Evolutionary conservation across 2,329 filamentous ascomycete species (phyloP).

Genomic region (Tricladium varicosporioides): DNA sequence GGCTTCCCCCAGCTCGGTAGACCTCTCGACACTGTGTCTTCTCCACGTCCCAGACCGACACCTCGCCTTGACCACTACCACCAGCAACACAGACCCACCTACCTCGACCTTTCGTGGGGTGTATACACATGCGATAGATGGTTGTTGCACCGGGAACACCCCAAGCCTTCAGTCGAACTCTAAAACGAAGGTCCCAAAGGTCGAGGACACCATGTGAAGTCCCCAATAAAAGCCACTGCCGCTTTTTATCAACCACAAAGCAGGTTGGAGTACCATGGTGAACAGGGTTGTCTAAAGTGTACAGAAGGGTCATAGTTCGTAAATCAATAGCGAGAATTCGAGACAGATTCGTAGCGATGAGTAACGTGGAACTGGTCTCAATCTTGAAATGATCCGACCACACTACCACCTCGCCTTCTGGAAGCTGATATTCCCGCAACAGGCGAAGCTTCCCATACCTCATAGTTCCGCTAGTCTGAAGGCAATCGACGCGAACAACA

Average conservation of each 20-base stretch:
- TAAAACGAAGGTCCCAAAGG: constrained; percentile 96
- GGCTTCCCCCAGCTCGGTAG: constrained; percentile 65
- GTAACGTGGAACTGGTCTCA: constrained; percentile 76
- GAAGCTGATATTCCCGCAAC: constrained; percentile 78
- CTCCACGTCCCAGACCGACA: constrained; percentile 95
- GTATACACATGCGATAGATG: constrained; percentile 76
- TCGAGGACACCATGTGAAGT: constrained; percentile 92
- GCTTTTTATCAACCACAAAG: constrained; percentile 82
- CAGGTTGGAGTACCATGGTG: constrained; percentile 90
- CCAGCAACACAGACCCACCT: constrained; percentile 88
- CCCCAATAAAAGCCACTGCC: constrained; percentile 87
- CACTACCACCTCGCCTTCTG: constrained; percentile 70
- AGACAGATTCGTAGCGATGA: constrained; percentile 84
- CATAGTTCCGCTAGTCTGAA: constrained; percentile 53
- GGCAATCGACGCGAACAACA: constrained; percentile 70
- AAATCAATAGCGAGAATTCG: constrained; percentile 83
- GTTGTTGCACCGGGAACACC: constrained; percentile 77
- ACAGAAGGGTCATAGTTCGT: constrained; percentile 79
- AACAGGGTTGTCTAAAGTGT: constrained; percentile 79
- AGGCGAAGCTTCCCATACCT: constrained; percentile 77
- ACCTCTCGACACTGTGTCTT: constrained; percentile 86
- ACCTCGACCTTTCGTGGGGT: constrained; percentile 74
- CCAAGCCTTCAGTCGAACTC: constrained; percentile 82
- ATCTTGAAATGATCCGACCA: constrained; percentile 92
- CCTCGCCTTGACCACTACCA: constrained; percentile 81